Conservation (phyloP, 495 filamentous ascomycete species). For the Penicillium coprophilum region DNA sequence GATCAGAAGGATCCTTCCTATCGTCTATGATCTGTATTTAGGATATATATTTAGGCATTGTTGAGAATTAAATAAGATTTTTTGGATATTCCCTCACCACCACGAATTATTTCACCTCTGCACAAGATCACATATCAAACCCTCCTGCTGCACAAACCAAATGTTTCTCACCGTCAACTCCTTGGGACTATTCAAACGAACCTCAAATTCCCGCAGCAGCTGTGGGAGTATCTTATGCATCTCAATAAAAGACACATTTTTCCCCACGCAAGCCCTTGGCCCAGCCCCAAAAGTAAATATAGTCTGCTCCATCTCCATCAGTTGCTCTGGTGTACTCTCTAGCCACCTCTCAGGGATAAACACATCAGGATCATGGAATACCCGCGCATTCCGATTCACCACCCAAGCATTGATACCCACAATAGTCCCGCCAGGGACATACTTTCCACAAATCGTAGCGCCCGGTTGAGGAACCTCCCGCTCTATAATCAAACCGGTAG, state of each 20-base stretch:
- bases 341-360: slow-evolving; percentile 36
- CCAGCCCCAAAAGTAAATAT: slow-evolving; percentile 61
- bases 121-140: slow-evolving; percentile 24
- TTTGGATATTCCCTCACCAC: too few species aligned
- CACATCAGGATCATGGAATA: slow-evolving; percentile 27
- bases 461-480: slow-evolving; percentile 61
- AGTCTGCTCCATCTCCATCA: slow-evolving; percentile 26
- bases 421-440: slow-evolving; percentile 55
- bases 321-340: slow-evolving; percentile 17
- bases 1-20: too few species aligned
- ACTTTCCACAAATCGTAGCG: slow-evolving; percentile 45
- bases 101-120: neutral
- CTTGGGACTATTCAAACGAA: slow-evolving; percentile 28
- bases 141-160: slow-evolving; percentile 41
- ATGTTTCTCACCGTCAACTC: slow-evolving; percentile 30
- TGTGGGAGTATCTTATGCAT: slow-evolving; percentile 78
- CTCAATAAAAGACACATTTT: slow-evolving; percentile 76
- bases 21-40: too few species aligned
- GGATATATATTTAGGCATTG: too few species aligned
- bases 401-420: slow-evolving; percentile 53
- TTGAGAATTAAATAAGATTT: too few species aligned
- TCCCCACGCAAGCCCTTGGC: slow-evolving; percentile 62
- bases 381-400: slow-evolving; percentile 23
- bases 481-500: slow-evolving; percentile 61
- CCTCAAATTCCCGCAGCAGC: slow-evolving; percentile 66